Conservation (phyloP, 1,139 yeast genomes). For the Magnusiomyces paraingens region DNA sequence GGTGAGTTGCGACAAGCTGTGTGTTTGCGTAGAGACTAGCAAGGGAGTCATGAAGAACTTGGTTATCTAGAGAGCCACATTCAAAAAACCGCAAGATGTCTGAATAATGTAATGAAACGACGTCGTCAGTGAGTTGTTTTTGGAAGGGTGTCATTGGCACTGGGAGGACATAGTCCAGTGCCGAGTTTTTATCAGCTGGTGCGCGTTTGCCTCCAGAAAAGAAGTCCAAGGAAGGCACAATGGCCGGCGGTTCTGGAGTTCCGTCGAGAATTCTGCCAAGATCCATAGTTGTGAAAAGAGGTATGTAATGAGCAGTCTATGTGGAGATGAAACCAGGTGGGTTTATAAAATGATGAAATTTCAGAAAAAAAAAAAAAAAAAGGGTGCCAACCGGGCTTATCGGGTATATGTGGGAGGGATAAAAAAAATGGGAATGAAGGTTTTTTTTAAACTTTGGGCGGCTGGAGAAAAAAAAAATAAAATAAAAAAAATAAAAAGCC, state of each 20-base stretch:
- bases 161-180: slow-evolving; percentile 61
- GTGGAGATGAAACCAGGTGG: background rate
- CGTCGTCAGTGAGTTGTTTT: slow-evolving; percentile 86
- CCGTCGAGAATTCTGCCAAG: slow-evolving; percentile 69
- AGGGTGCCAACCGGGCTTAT: background rate
- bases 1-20: slow-evolving; percentile 79
- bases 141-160: slow-evolving; percentile 88
- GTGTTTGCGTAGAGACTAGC: slow-evolving; percentile 69
- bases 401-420: slow-evolving; percentile 2
- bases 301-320: background rate
- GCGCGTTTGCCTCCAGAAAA: slow-evolving; percentile 14
- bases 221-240: slow-evolving; percentile 31
- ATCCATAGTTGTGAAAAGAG: slow-evolving; percentile 46
- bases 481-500: too few species aligned
- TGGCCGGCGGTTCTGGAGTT: slow-evolving; percentile 77
- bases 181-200: background rate
- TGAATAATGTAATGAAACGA: slow-evolving; percentile 82
- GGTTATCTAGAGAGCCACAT: slow-evolving; percentile 37
- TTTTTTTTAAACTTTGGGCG: background rate
- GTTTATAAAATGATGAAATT: background rate
- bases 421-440: background rate
- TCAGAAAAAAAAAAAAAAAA: background rate
- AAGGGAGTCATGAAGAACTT: slow-evolving; percentile 48
- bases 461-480: background rate
- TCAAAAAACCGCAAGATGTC: slow-evolving; percentile 86